A percentile compares a stretch with the other conserved stretches of the same genome.
Evolutionary conservation across 2,329 filamentous ascomycete genomes (phyloP).

Genomic region (Hortaea sp.): DNA sequence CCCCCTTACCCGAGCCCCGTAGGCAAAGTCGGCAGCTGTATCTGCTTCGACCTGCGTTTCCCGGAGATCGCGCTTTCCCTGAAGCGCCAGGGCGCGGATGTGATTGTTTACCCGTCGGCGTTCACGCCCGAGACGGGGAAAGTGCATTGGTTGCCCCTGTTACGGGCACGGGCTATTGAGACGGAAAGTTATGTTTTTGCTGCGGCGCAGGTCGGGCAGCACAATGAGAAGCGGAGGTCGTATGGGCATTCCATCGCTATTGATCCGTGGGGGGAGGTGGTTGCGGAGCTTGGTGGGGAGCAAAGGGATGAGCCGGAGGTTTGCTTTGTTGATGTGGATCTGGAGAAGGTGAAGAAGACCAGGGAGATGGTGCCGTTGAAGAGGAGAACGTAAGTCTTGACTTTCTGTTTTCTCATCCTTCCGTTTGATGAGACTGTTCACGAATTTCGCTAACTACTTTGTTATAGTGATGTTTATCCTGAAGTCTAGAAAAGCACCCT

Average conservation of each 20-base stretch:
- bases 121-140: constrained; percentile 79
- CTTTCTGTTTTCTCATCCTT: not conserved
- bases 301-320: constrained; percentile 32
- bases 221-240: constrained; percentile 66
- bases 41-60: constrained; percentile 88
- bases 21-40: constrained; percentile 66
- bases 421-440: constrained; percentile 7
- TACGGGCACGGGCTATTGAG: constrained; percentile 77
- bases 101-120: constrained; percentile 79
- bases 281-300: constrained; percentile 52
- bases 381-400: constrained; percentile 24
- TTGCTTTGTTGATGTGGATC: constrained; percentile 29
- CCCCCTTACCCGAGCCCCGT: constrained; percentile 63
- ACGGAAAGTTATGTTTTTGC: constrained; percentile 81
- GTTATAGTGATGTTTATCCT: constrained; percentile 21
- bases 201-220: constrained; percentile 66
- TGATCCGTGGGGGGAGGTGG: constrained; percentile 73
- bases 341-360: constrained; percentile 27
- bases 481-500: constrained; percentile 5
- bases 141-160: constrained; percentile 74
- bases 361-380: constrained; percentile 27
- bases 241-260: constrained; percentile 82
- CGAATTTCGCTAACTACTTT: not conserved
- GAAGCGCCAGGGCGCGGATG: constrained; percentile 55
- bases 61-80: constrained; percentile 64